Evolutionary conservation across 176 grass and related monocot genomes (phyloP).

Genomic region (Ensete ventricosum): DNA sequence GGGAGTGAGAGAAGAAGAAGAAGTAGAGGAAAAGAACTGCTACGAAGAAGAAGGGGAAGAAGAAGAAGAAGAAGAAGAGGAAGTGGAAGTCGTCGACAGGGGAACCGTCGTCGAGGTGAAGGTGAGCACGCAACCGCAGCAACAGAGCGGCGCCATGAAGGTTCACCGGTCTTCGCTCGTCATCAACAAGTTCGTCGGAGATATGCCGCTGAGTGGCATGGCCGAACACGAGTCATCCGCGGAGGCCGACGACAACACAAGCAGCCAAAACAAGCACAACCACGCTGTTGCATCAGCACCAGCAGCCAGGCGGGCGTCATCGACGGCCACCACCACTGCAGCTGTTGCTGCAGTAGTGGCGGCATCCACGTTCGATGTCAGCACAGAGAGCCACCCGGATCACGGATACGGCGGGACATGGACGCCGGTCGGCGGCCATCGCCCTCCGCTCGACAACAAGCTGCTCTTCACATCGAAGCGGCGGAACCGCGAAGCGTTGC

Average conservation of each 20-base stretch:
- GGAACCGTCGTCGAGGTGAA: conserved; percentile 85
- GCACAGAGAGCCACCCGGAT: conserved; percentile 28
- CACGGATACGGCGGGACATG: conserved; percentile 19
- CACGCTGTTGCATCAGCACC: not conserved
- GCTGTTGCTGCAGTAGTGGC: conserved; percentile 59
- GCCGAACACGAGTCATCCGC: no score
- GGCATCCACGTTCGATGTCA: not conserved
- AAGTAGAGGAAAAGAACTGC: conserved; percentile 26
- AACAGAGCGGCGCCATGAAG: conserved; percentile 25
- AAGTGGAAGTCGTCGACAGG: conserved; percentile 87
- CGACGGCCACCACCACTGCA: conserved; percentile 40
- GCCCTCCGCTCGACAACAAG: conserved; percentile 29
- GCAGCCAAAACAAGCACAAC: no score
- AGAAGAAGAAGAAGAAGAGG: conserved; percentile 31
- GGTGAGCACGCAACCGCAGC: conserved; percentile 62
- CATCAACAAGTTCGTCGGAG: conserved; percentile 98
- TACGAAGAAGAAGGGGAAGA: conserved; percentile 23
- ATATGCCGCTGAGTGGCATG: conserved; percentile 20
- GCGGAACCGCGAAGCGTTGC: conserved; percentile 47
- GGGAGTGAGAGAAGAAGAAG: conserved; percentile 11
- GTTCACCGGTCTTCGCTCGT: conserved; percentile 70
- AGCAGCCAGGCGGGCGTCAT: conserved; percentile 39
- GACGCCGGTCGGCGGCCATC: not conserved
- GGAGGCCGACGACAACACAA: no score
- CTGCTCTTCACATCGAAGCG: conserved; percentile 52